Base-by-base conservation (phyloP, 345 rosid species). In the Heritiera fomes region DNA sequence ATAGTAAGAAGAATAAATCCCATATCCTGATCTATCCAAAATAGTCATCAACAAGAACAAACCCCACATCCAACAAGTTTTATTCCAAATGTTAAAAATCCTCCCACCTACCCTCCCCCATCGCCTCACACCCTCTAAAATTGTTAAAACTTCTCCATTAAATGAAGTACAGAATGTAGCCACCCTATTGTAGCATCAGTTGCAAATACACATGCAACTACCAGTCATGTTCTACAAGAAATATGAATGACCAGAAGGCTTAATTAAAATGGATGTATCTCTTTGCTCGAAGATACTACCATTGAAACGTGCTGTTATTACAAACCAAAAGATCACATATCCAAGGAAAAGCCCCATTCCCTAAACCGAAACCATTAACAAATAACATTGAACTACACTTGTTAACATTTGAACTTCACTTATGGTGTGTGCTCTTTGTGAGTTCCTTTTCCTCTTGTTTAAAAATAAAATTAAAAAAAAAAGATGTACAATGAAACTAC, bases 61-160 rank as follows among this genome's bases (percentile, higher is more conserved):
- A 69, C 9, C 28, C 41, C 18, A 62, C 67, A 12, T 32, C 65
- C 14, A 28, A 4, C 59, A 53, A 17, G n/a, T 11, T 23, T 60
- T 60, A 28, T 23, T 60, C 65, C 65, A 23, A 60, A 28, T 53
- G 23, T 53, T 53, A 53, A 53, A 56, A 17, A 53, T 17, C 58
- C 55, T 2, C 18, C 18, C 12, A 11, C 4, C 43, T 41, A 0
- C 18, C 18, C 3, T 3, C 45, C 45, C 45, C 34, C 43, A 41
- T 4, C 41, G 3, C 15, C 38, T 14, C 64, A 20, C 77, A 94
- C 98, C 85, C 98, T 85, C 89, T 91, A 97, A 78, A 91, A 18
- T 1, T 18, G 28, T 56, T 56, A 56, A n/a, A 11, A 56, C 61
- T 7, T 55, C 12, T 60, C 34, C 34, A 23, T 23, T 60, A 23